Percentiles rank a stretch among this genome's conserved stretches.
These are phyloP conservation scores for Batkoa obscura DNA, from an alignment of 371 early-diverging fungal species.

Conservation along the genomic window DNA sequence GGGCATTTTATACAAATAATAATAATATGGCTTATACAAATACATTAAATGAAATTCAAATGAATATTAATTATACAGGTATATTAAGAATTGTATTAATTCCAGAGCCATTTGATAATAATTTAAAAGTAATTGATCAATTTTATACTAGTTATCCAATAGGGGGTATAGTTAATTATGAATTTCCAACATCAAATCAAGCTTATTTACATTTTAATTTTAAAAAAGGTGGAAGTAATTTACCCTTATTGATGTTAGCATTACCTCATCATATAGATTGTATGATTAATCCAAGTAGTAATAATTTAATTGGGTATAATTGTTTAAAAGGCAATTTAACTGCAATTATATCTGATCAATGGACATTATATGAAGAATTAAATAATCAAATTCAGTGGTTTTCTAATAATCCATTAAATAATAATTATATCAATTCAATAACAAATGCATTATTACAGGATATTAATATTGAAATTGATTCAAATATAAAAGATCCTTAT, in stretches of 20 bases:
- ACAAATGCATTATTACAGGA: conserved; percentile 18
- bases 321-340: conserved; percentile 41
- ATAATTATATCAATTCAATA: conserved; percentile 14
- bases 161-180: conserved; percentile 10
- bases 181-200: conserved; percentile 6
- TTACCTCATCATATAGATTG: conserved; percentile 31
- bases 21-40: neutral
- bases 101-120: conserved; percentile 4
- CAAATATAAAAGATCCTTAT: conserved; percentile 30
- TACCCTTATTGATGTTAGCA: conserved; percentile 19
- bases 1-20: conserved; percentile 11
- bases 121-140: conserved; percentile 6
- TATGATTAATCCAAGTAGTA: conserved; percentile 12
- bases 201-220: conserved; percentile 1
- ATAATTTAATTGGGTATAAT: conserved; percentile 19
- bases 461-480: conserved; percentile 19
- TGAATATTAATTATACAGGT: neutral
- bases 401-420: conserved; percentile 17
- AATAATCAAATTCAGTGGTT: conserved; percentile 16
- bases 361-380: conserved; percentile 29
- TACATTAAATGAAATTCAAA: neutral
- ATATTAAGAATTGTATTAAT: conserved; percentile 6
- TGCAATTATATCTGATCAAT: conserved; percentile 31
- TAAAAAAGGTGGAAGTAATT: conserved; percentile 9
- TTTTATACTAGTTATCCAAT: conserved; percentile 14